phyloP scores from a whole-genome alignment of 768 basidiomycete species.

The Peribolospora baueri region DNA sequence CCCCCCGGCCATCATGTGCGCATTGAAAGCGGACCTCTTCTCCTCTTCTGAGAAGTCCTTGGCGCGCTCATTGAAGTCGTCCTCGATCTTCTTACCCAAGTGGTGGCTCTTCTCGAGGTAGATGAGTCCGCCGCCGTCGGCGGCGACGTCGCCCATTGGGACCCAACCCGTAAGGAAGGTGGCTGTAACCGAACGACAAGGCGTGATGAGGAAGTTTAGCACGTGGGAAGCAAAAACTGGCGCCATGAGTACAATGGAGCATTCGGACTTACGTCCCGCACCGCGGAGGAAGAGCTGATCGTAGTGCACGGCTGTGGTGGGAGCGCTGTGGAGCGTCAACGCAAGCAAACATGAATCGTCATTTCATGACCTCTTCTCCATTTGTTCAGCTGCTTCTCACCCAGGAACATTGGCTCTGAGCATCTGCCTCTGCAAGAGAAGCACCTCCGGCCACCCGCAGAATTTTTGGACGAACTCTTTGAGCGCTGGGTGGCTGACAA shows the following conservation, averaged over 20 bases:
- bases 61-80: neutral
- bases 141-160: neutral
- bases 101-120: neutral
- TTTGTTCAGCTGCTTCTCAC: neutral
- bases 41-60: neutral
- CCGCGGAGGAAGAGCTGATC: neutral
- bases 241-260: too few species aligned
- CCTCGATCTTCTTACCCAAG: neutral
- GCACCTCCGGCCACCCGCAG: neutral
- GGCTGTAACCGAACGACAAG: neutral
- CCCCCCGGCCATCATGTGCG: neutral
- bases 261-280: too few species aligned
- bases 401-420: neutral
- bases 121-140: neutral
- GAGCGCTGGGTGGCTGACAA: neutral
- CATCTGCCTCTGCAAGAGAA: neutral
- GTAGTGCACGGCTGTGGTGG: neutral
- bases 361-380: too few species aligned
- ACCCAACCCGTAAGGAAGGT: neutral
- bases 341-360: too few species aligned
- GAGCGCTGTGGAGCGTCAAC: neutral
- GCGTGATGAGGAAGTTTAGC: too few species aligned
- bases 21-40: neutral
- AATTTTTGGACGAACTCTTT: neutral
- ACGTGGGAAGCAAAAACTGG: too few species aligned